phyloP scores from a whole-genome alignment of 148 eudicot species.

The Chenopodium album region DNA sequence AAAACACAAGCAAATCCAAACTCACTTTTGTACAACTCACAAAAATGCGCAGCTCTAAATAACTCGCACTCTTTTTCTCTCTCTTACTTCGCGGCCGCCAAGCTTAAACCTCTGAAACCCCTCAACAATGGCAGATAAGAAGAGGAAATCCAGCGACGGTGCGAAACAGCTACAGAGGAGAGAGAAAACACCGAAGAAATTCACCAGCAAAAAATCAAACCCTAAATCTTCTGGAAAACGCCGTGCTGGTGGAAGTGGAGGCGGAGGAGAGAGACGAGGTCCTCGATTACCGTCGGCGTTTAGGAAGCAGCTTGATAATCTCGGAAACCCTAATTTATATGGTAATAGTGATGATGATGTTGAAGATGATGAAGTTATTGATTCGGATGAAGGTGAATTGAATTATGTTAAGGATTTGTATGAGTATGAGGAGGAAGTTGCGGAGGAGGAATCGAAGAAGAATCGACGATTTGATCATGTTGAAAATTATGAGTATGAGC shows the following conservation, averaged over 20 bases:
- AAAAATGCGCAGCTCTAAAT: neutral
- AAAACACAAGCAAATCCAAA: neutral
- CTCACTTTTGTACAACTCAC: neutral
- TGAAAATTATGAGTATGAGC: conserved; percentile 60
- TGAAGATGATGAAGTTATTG: conserved; percentile 50
- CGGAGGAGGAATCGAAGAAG: conserved; percentile 70
- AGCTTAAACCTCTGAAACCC: neutral
- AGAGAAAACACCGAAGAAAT: conserved; percentile 20
- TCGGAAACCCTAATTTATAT: conserved; percentile 22
- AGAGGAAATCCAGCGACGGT: conserved; percentile 28
- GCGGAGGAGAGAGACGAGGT: conserved; percentile 31
- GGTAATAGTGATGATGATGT: conserved; percentile 19
- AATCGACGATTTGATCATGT: conserved; percentile 72
- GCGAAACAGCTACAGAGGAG: conserved; percentile 9
- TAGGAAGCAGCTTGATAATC: conserved; percentile 43
- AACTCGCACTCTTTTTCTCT: neutral
- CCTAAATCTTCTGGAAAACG: conserved; percentile 9
- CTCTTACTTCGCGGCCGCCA: neutral
- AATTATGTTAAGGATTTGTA: conserved; percentile 39
- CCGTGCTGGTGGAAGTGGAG: neutral
- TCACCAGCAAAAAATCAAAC: conserved; percentile 2
- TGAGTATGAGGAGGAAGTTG: conserved; percentile 67
- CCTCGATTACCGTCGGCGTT: conserved; percentile 68
- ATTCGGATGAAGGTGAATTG: conserved; percentile 36
- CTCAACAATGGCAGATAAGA: conserved; percentile 46